A percentile compares a stretch with the other conserved stretches of the same genome.
These are phyloP conservation scores for Heliamphora exappendiculata DNA, from an alignment of 148 eudicot species.

Conservation along the genomic window DNA sequence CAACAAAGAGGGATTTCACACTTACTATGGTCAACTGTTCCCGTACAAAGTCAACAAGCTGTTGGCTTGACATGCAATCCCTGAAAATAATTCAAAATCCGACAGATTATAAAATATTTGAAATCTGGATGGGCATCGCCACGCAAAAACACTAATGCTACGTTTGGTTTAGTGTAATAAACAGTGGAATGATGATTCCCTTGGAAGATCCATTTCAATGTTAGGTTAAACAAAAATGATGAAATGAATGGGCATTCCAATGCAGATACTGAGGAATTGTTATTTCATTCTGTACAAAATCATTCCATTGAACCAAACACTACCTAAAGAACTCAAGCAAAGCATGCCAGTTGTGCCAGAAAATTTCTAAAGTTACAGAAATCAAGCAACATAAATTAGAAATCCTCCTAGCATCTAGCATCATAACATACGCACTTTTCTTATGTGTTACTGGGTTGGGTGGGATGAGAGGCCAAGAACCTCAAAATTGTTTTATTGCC, in stretches of 20 bases:
- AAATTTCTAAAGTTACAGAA: not conserved
- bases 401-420: not conserved
- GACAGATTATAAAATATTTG: not conserved
- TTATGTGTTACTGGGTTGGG: too few species aligned
- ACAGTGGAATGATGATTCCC: too few species aligned
- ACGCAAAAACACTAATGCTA: not conserved
- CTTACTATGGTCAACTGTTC: conserved; percentile 70
- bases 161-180: too few species aligned
- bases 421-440: not conserved
- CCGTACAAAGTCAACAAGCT: conserved; percentile 78
- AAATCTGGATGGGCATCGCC: not conserved
- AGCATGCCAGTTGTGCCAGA: not conserved
- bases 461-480: not conserved
- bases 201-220: too few species aligned
- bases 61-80: conserved; percentile 99
- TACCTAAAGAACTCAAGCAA: not conserved
- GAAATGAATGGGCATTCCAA: too few species aligned
- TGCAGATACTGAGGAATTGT: too few species aligned
- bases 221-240: too few species aligned
- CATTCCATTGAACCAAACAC: too few species aligned
- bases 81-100: conserved; percentile 29
- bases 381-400: not conserved
- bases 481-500: not conserved
- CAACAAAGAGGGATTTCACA: not conserved
- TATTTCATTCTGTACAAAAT: too few species aligned